Conservation (phyloP, 2,329 filamentous ascomycete species). For the Beauveria caledonica region DNA sequence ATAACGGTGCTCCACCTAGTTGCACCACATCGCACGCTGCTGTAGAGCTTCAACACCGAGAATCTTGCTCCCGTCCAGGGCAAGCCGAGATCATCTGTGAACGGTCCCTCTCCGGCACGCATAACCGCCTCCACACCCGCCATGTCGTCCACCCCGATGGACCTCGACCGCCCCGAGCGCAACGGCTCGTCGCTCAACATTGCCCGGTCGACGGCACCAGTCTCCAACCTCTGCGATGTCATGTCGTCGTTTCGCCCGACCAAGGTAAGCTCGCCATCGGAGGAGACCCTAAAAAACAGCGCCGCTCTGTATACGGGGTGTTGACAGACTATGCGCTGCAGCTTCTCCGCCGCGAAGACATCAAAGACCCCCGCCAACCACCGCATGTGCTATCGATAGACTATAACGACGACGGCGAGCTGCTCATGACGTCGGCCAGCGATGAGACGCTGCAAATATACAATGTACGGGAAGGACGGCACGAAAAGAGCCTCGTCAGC, state of each 20-base stretch:
- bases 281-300: too few relatives aligned
- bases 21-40: not conserved
- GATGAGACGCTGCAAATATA: conserved; percentile 96
- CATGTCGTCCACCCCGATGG: conserved; percentile 51
- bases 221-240: conserved; percentile 67
- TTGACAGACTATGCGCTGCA: conserved; percentile 11
- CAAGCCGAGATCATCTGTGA: not conserved
- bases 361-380: conserved; percentile 42
- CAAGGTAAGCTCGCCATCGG: conserved; percentile 48
- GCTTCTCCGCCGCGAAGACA: conserved; percentile 52
- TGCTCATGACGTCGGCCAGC: conserved; percentile 81
- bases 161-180: conserved; percentile 39
- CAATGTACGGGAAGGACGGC: conserved; percentile 82
- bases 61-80: not conserved
- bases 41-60: not conserved
- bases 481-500: conserved; percentile 81
- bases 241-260: conserved; percentile 71
- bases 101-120: not conserved
- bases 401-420: conserved; percentile 92
- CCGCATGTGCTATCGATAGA: conserved; percentile 81
- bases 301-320: too few relatives aligned
- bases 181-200: conserved; percentile 42
- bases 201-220: conserved; percentile 37
- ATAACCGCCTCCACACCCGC: not conserved
- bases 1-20: not conserved